These are phyloP conservation scores for Tranzscheliella williamsii DNA, from an alignment of 1,284 basidiomycete genomes.

Conservation along the genomic window DNA sequence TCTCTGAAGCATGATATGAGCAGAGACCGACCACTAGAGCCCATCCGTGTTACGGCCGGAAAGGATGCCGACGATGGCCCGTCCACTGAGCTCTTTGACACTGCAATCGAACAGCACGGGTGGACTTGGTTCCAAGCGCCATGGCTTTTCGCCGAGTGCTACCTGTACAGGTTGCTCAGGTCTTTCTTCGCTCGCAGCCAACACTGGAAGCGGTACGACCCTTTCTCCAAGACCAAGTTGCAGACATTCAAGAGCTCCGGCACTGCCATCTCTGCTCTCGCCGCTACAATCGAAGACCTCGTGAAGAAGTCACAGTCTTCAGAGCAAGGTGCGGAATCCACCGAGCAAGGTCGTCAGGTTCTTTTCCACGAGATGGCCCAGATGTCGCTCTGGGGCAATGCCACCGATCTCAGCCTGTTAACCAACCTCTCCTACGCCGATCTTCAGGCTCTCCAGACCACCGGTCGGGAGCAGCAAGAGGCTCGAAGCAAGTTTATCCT, in stretches of 20 bases:
- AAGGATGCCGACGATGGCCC: constrained; percentile 69
- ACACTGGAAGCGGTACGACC: constrained; percentile 79
- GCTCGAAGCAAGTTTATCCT: constrained; percentile 71
- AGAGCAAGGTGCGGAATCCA: constrained; percentile 30
- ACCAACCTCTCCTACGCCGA: constrained; percentile 79
- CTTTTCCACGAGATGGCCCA: constrained; percentile 83
- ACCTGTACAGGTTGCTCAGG: constrained; percentile 77
- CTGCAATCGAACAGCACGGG: constrained; percentile 49
- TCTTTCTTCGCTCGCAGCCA: constrained; percentile 73
- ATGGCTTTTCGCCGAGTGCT: constrained; percentile 87
- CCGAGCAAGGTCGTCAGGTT: constrained; percentile 60
- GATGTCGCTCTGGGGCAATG: constrained; percentile 73
- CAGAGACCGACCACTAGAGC: constrained; percentile 73
- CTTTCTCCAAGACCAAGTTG: constrained; percentile 80
- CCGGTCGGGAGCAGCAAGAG: constrained; percentile 66
- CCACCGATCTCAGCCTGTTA: constrained; percentile 75
- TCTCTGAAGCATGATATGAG: constrained; percentile 88
- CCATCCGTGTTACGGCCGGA: constrained; percentile 29
- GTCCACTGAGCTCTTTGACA: constrained; percentile 60
- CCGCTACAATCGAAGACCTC: constrained; percentile 43
- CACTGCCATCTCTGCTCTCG: constrained; percentile 72
- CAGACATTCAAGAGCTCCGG: constrained; percentile 78
- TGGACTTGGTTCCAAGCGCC: constrained; percentile 88
- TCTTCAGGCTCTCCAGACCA: constrained; percentile 77
- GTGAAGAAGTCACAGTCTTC: constrained; percentile 34